phyloP scores from a whole-genome alignment of 257 asterid genomes.

The Perilla frutescens region DNA sequence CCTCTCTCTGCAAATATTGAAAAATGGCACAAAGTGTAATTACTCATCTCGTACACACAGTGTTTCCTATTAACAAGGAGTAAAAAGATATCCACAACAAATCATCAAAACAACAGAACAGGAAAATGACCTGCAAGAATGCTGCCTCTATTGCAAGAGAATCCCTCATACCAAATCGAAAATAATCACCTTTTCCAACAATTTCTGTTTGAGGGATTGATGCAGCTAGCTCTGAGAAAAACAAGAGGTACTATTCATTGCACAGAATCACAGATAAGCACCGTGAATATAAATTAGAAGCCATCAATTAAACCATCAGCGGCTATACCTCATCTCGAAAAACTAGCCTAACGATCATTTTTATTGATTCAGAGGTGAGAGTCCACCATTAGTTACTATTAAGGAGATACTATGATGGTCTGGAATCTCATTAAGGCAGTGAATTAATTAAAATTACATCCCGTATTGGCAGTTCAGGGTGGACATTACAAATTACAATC shows the following conservation, averaged over 20 bases:
- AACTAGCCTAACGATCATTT: constrained; percentile 16
- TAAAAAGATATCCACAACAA: constrained; percentile 21
- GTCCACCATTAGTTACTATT: not conserved
- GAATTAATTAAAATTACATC: not conserved
- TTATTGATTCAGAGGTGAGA: not conserved
- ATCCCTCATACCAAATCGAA: constrained; percentile 98
- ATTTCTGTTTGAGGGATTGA: constrained; percentile 81
- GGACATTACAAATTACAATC: not conserved
- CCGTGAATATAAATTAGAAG: not conserved
- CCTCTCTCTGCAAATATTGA: constrained; percentile 69
- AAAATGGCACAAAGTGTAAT: constrained; percentile 22
- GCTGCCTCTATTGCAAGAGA: constrained; percentile 98
- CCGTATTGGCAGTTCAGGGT: constrained; percentile 1
- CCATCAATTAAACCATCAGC: constrained; percentile 7
- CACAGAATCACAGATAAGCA: not conserved
- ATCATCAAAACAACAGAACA: constrained; percentile 24
- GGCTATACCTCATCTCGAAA: constrained; percentile 22
- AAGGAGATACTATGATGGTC: not conserved
- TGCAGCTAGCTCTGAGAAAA: constrained; percentile 80
- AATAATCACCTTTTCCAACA: constrained; percentile 92
- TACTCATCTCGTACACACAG: not conserved
- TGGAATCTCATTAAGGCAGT: constrained; percentile 7
- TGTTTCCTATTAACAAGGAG: constrained; percentile 10
- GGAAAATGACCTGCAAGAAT: constrained; percentile 79
- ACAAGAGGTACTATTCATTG: constrained; percentile 25